Evolutionary conservation across 2,329 filamentous ascomycete species (phyloP).

Genomic region (Fonsecaea monophora): DNA sequence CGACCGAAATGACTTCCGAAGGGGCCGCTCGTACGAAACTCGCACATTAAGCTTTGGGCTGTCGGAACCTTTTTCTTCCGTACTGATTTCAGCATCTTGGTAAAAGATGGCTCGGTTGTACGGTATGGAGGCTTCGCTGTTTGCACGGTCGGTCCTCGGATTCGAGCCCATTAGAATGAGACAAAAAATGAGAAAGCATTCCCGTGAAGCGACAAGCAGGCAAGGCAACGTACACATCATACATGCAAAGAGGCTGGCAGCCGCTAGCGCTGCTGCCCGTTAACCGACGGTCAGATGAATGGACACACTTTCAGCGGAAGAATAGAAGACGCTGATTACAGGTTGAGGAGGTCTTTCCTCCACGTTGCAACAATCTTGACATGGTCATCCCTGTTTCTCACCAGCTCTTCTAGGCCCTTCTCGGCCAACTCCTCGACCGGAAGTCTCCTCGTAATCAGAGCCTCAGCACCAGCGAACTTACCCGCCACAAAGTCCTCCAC

Average conservation of each 20-base stretch:
- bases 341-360: constrained; percentile 7
- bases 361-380: constrained; percentile 13
- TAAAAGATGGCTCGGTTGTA: background rate
- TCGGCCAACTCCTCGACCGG: constrained; percentile 9
- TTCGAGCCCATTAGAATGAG: background rate
- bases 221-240: background rate
- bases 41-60: background rate
- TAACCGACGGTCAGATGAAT: background rate
- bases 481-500: constrained; percentile 17
- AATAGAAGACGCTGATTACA: background rate
- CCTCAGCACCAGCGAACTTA: constrained; percentile 9
- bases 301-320: background rate
- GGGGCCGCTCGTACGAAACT: background rate
- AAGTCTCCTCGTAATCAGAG: constrained; percentile 11
- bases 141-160: background rate
- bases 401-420: constrained; percentile 12
- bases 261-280: background rate
- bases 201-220: background rate
- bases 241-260: background rate
- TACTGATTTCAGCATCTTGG: background rate
- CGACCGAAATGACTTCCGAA: background rate
- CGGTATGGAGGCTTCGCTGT: background rate
- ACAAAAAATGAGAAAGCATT: background rate
- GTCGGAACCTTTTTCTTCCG: constrained; percentile 3
- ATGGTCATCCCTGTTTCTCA: constrained; percentile 15